Percentiles rank a stretch among this genome's conserved stretches.
phyloP scores from a whole-genome alignment of 495 filamentous ascomycete genomes.

The Ramalina intermedia region DNA sequence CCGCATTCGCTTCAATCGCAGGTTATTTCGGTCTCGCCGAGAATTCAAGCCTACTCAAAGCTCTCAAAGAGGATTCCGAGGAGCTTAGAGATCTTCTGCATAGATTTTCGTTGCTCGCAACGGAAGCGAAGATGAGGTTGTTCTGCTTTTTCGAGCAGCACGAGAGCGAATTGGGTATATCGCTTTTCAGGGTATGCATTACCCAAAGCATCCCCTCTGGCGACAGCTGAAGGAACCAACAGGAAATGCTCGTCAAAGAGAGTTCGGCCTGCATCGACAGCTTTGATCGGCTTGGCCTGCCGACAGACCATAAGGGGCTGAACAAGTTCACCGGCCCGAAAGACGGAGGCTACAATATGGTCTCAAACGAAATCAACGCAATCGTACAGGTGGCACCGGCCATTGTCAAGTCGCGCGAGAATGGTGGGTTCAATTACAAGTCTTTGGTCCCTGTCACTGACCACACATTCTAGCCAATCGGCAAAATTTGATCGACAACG shows the following conservation, averaged over 20 bases:
- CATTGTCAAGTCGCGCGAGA: constrained; percentile 6
- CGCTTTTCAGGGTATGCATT: neutral
- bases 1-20: constrained; percentile 8
- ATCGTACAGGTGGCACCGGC: constrained; percentile 2
- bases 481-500: constrained; percentile 5
- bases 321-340: constrained; percentile 10
- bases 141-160: constrained; percentile 10
- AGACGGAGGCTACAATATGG: constrained; percentile 5
- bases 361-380: constrained; percentile 4
- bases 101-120: constrained; percentile 5
- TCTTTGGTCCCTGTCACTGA: neutral
- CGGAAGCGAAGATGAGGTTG: constrained; percentile 4
- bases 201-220: neutral
- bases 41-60: constrained; percentile 6
- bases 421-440: neutral
- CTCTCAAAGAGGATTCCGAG: constrained; percentile 8
- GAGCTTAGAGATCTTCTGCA: constrained; percentile 5
- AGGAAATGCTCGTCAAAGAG: constrained; percentile 8
- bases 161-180: constrained; percentile 2
- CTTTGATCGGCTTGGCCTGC: neutral
- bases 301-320: constrained; percentile 8
- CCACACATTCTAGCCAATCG: neutral
- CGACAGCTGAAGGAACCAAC: neutral
- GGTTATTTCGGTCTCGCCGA: constrained; percentile 5
- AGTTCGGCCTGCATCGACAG: constrained; percentile 7